Evolutionary conservation across 345 rosid genomes (phyloP).

Genomic region (Corchorus olitorius): DNA sequence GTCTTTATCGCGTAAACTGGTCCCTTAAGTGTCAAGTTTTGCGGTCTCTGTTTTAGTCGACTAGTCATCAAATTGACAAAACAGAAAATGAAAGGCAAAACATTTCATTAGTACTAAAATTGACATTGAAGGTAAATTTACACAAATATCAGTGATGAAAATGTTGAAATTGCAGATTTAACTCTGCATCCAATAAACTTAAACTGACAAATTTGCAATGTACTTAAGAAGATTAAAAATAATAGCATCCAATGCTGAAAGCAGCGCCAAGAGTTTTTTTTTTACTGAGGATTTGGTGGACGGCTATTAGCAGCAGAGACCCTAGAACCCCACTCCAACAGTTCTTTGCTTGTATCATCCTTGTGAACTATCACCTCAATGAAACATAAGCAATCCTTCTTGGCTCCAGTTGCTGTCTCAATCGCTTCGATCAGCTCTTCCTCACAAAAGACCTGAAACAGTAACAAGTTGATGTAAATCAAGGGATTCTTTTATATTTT

Average conservation of each 20-base stretch:
- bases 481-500: not conserved
- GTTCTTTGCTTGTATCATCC: slow-evolving; percentile 88
- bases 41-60: not conserved
- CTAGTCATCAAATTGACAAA: not conserved
- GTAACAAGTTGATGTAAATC: not conserved
- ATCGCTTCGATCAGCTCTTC: slow-evolving; percentile 69
- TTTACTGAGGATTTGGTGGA: slow-evolving; percentile 69
- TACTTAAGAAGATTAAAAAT: not conserved
- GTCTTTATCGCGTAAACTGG: not conserved
- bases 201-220: not conserved
- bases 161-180: not conserved
- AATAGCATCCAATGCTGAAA: not conserved
- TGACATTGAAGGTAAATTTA: not conserved
- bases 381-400: slow-evolving; percentile 75
- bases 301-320: slow-evolving; percentile 82
- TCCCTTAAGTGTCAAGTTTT: not conserved
- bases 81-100: not conserved
- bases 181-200: not conserved
- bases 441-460: slow-evolving; percentile 55
- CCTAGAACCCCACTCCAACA: slow-evolving; percentile 78
- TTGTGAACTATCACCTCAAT: slow-evolving; percentile 75
- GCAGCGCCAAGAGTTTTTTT: not conserved
- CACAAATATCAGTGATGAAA: not conserved
- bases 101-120: not conserved
- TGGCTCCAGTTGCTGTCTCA: slow-evolving; percentile 47